Conservation (phyloP, 1,139 yeast species). For the Scheffersomyces lignicola region DNA sequence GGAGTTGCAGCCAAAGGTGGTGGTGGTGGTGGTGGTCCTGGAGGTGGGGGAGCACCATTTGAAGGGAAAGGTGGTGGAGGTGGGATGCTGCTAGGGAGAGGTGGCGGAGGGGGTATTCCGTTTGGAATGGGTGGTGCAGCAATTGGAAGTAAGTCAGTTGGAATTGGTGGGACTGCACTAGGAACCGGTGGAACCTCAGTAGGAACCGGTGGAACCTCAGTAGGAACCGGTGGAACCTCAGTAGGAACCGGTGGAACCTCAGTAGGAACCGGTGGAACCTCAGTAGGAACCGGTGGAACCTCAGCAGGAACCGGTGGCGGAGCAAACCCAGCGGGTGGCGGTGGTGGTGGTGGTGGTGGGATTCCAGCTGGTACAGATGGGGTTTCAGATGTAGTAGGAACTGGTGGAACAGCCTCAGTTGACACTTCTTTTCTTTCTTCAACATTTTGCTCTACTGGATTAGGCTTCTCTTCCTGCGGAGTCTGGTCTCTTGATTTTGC, state of each 20-base stretch:
- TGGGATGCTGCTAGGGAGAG: conserved; percentile 18
- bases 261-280: conserved; percentile 20
- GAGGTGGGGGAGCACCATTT: conserved; percentile 23
- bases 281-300: conserved; percentile 18
- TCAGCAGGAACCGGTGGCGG: conserved; percentile 20
- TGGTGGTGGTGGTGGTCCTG: conserved; percentile 28
- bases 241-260: conserved; percentile 19
- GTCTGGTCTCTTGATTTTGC: conserved; percentile 15
- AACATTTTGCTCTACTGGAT: neutral
- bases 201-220: too few relatives aligned
- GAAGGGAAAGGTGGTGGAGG: conserved; percentile 32
- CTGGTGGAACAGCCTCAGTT: conserved; percentile 25
- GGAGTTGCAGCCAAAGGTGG: conserved; percentile 18
- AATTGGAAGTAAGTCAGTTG: conserved; percentile 15
- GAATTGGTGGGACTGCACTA: conserved; percentile 15
- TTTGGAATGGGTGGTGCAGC: conserved; percentile 17
- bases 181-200: conserved; percentile 17
- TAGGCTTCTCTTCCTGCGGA: neutral
- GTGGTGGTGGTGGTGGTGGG: conserved; percentile 13
- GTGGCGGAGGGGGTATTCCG: conserved; percentile 21
- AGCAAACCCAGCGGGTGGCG: conserved; percentile 15
- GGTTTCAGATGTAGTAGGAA: conserved; percentile 13
- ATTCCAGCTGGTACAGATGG: conserved; percentile 8
- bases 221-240: conserved; percentile 19
- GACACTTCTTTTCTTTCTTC: conserved; percentile 5